phyloP scores from a whole-genome alignment of 2,329 filamentous ascomycete genomes.

The Apiospora aurea region DNA sequence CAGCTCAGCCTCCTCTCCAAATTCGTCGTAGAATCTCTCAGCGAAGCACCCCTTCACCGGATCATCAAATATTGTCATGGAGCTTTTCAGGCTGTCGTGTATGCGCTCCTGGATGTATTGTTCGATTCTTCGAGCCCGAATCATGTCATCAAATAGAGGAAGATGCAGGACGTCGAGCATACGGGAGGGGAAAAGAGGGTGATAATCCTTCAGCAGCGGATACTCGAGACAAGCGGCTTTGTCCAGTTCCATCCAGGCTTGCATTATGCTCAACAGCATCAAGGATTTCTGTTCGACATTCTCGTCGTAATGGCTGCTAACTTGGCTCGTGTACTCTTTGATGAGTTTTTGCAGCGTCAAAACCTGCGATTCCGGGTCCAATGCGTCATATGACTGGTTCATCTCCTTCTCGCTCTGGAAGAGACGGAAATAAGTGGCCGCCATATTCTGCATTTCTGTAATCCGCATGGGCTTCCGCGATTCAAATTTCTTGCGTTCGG shows the following conservation, averaged over 20 bases:
- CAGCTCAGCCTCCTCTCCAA: conserved; percentile 40
- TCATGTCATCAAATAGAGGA: conserved; percentile 53
- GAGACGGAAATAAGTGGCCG: neutral
- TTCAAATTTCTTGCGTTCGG: neutral
- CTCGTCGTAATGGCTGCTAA: conserved; percentile 46
- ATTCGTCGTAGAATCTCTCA: conserved; percentile 52
- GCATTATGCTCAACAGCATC: conserved; percentile 60
- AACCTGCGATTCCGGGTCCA: conserved; percentile 25
- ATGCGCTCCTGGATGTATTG: conserved; percentile 52
- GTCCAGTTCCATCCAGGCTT: conserved; percentile 66
- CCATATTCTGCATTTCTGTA: neutral
- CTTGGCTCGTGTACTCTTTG: conserved; percentile 43
- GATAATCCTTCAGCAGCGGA: conserved; percentile 57
- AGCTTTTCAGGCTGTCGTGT: conserved; percentile 28
- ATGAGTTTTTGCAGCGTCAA: conserved; percentile 43
- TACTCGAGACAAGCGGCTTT: conserved; percentile 46
- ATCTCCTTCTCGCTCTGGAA: conserved; percentile 10
- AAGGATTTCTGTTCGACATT: conserved; percentile 57
- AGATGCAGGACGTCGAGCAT: conserved; percentile 63
- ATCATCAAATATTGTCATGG: conserved; percentile 55
- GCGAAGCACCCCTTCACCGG: conserved; percentile 54
- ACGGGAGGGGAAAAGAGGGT: conserved; percentile 56
- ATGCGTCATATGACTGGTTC: neutral
- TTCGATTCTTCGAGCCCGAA: conserved; percentile 55
- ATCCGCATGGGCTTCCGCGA: neutral